Conservation (phyloP, 495 filamentous ascomycete species). For the Trichocladium uniseriatum region DNA sequence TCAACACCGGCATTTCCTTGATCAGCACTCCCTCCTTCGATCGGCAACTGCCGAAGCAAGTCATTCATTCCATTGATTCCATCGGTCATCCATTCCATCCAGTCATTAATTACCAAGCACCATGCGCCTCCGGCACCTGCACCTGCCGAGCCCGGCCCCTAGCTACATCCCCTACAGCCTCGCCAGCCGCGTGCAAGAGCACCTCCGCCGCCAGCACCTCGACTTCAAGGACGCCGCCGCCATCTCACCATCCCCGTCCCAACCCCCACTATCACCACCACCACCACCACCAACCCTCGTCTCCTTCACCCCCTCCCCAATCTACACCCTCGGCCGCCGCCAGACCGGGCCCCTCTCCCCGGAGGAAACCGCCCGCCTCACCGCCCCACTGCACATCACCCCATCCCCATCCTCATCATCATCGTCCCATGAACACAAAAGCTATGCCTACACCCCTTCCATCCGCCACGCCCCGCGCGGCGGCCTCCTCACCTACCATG, state of each 20-base stretch:
- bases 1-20: too few species aligned
- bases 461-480: conserved; percentile 67
- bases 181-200: conserved; percentile 35
- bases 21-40: too few species aligned
- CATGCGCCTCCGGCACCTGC: conserved; percentile 57
- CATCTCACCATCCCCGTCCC: too few species aligned
- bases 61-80: too few species aligned
- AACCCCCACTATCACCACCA: background rate
- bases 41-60: background rate
- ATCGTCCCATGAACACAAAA: background rate
- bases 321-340: conserved; percentile 85
- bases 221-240: conserved; percentile 30
- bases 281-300: conserved; percentile 60
- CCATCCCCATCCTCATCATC: background rate
- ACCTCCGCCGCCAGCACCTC: conserved; percentile 25
- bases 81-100: too few species aligned
- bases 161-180: conserved; percentile 30
- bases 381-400: conserved; percentile 31
- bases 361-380: conserved; percentile 25
- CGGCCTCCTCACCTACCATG: conserved; percentile 91
- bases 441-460: background rate
- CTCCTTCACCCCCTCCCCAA: conserved; percentile 73
- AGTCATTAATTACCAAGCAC: too few species aligned
- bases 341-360: conserved; percentile 55
- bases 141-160: conserved; percentile 43